Evolutionary conservation across 192 early-diverging fungal species (phyloP).

Genomic region (Funneliformis mosseae): DNA sequence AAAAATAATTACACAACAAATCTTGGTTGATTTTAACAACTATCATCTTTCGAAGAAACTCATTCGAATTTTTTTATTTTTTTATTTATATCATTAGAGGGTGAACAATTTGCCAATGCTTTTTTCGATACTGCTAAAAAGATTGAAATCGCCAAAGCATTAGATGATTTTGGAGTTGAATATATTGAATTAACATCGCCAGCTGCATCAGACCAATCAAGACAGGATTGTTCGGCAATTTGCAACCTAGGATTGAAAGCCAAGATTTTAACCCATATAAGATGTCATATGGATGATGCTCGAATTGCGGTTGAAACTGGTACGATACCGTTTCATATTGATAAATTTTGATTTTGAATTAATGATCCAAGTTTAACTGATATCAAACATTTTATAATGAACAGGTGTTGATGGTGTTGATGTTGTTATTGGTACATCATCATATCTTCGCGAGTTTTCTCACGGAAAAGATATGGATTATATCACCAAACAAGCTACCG

Average conservation of each 20-base stretch:
- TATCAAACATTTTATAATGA: neutral
- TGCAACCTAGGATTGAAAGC: conserved; percentile 92
- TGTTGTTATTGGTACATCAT: conserved; percentile 97
- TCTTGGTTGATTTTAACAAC: neutral
- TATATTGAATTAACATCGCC: conserved; percentile 98
- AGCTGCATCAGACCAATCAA: conserved; percentile 95
- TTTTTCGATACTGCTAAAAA: conserved; percentile 98
- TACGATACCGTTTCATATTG: neutral
- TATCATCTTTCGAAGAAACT: neutral
- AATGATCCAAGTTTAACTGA: neutral
- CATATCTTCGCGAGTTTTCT: conserved; percentile 95
- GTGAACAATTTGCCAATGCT: conserved; percentile 99
- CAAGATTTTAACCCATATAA: conserved; percentile 95
- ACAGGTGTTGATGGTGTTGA: conserved; percentile 90
- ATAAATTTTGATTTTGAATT: neutral
- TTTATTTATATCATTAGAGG: conserved; percentile 64
- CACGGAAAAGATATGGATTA: conserved; percentile 99
- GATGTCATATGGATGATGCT: conserved; percentile 99
- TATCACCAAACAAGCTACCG: conserved; percentile 93
- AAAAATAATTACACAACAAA: neutral
- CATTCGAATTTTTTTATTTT: conserved; percentile 22
- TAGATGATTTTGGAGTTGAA: conserved; percentile 97
- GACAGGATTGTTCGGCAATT: conserved; percentile 89
- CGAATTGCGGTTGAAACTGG: conserved; percentile 93
- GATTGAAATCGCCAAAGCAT: conserved; percentile 97